Conservation (phyloP, 805 yeast species). For the Yamadazyma tumulicola region DNA sequence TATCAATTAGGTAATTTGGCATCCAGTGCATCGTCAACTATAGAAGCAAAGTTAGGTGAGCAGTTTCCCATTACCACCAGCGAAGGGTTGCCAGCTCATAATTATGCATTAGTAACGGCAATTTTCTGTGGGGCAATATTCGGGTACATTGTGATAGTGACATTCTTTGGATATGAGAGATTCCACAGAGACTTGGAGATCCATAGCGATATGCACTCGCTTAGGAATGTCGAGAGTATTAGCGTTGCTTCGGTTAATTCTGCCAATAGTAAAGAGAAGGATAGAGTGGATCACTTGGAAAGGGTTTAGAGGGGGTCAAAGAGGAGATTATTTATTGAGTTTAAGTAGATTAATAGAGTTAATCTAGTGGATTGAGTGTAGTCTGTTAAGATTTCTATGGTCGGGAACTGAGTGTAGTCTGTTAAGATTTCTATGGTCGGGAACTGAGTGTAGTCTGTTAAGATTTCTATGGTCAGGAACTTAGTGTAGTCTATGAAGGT, state of each 20-base stretch:
- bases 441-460: no score
- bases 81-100: conserved; percentile 26
- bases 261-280: conserved; percentile 2
- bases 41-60: conserved; percentile 61
- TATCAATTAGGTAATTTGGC: conserved; percentile 75
- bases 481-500: no score
- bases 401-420: no score
- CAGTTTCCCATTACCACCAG: conserved; percentile 47
- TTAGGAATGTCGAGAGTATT: conserved; percentile 3
- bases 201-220: conserved; percentile 2
- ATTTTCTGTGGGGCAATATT: conserved; percentile 13
- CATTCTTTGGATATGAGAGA: conserved; percentile 12
- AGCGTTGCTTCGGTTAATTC: neutral
- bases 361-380: no score
- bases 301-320: conserved; percentile 1
- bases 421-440: no score
- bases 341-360: no score
- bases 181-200: conserved; percentile 11
- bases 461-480: no score
- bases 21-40: conserved; percentile 67
- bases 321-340: no score
- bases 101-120: conserved; percentile 50
- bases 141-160: conserved; percentile 9
- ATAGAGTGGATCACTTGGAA: conserved; percentile 1
- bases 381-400: no score